Percentiles rank a stretch among this genome's conserved stretches.
These are phyloP conservation scores for Mortierella sp. DNA, from an alignment of 371 early-diverging fungal species.

Conservation along the genomic window DNA sequence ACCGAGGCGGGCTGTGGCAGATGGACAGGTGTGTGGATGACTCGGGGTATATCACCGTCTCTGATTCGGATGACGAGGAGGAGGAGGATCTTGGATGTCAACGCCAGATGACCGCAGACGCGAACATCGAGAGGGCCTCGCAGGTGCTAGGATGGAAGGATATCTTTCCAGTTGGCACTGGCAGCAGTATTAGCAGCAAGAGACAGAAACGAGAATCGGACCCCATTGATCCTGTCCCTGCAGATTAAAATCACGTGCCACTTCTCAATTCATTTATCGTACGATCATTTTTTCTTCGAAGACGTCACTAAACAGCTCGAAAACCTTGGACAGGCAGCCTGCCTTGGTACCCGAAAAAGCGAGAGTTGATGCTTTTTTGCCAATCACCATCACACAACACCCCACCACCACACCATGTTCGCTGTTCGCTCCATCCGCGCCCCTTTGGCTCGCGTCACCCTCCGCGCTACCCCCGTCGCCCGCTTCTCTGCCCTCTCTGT, in stretches of 20 bases:
- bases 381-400: constrained; percentile 18
- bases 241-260: background rate
- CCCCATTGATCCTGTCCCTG: background rate
- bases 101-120: constrained; percentile 42
- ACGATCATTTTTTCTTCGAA: background rate
- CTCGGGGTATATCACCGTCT: constrained; percentile 45
- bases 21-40: constrained; percentile 15
- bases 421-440: constrained; percentile 54
- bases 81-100: constrained; percentile 43
- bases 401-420: constrained; percentile 37
- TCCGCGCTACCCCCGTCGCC: constrained; percentile 49
- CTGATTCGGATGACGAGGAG: constrained; percentile 45
- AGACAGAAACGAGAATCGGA: background rate
- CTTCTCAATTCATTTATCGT: background rate
- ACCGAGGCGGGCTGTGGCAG: constrained; percentile 39
- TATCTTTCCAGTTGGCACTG: background rate
- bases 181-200: background rate
- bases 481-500: constrained; percentile 58
- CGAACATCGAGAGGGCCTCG: constrained; percentile 6
- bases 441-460: constrained; percentile 49
- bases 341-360: background rate
- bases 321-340: background rate
- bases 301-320: background rate
- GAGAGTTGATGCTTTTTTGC: constrained; percentile 9
- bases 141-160: background rate